These are phyloP conservation scores for Daldinia sp. DNA, from an alignment of 2,329 filamentous ascomycete species.

Conservation along the genomic window DNA sequence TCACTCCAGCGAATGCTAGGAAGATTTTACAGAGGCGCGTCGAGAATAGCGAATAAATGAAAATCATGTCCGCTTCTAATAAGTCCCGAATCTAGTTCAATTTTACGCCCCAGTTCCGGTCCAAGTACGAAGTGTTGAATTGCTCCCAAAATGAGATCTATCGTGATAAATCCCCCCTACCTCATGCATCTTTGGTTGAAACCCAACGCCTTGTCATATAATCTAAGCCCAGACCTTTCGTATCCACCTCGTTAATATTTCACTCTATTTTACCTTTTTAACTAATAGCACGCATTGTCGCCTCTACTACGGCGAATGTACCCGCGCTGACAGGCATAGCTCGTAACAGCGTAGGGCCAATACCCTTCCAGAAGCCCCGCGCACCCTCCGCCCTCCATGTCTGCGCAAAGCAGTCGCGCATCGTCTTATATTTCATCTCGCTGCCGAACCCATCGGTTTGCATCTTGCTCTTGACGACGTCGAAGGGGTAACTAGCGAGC, in stretches of 20 bases:
- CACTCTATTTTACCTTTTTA: constrained; percentile 26
- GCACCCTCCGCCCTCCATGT: constrained; percentile 82
- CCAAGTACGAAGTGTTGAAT: constrained; percentile 40
- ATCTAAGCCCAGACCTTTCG: constrained; percentile 2
- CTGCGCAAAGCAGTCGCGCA: constrained; percentile 90
- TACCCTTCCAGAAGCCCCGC: constrained; percentile 93
- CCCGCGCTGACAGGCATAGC: constrained; percentile 98
- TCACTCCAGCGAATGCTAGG: constrained; percentile 75
- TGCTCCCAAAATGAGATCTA: constrained; percentile 37
- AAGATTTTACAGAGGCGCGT: constrained; percentile 75
- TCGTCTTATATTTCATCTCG: constrained; percentile 78
- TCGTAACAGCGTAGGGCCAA: constrained; percentile 88
- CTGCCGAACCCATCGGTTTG: constrained; percentile 92
- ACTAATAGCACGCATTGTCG: constrained; percentile 72
- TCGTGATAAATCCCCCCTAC: constrained; percentile 3
- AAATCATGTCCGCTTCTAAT: constrained; percentile 12
- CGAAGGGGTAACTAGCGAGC: constrained; percentile 93
- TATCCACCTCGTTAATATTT: background rate
- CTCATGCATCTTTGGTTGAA: constrained; percentile 37
- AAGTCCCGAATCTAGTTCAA: constrained; percentile 32
- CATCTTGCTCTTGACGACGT: constrained; percentile 99
- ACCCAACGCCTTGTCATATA: constrained; percentile 32
- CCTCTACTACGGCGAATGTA: constrained; percentile 89
- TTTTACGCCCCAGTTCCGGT: constrained; percentile 4
- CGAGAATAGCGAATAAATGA: constrained; percentile 65